Evolutionary conservation across 495 filamentous ascomycete genomes (phyloP), one percentile per base, ranked within the genome.

Genomic region (Bathelium albidoporum): DNA sequence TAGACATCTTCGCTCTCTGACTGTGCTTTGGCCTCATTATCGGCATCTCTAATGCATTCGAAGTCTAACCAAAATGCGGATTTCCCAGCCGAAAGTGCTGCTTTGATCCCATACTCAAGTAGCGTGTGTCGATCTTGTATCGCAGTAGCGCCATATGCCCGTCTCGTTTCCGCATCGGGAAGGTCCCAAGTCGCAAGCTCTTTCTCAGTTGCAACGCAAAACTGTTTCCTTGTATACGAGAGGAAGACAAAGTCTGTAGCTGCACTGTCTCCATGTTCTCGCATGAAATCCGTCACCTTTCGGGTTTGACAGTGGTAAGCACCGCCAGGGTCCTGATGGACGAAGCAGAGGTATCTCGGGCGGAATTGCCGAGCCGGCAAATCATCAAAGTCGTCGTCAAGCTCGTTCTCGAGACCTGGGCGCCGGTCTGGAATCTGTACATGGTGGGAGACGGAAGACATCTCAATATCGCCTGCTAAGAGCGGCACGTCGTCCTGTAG

Each of bases 111-210:
- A 49, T 62, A 32, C 4, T 64, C 63, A 68, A 62, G 24, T 66
- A 70, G 28, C 41, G 59, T 32, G 45, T 52, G 0, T 44, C 66
- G n/a, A 77, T 44, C 76, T 74, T 77, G 55, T 69, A 78, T 2
- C 74, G 75, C 9, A 26, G 39, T 10, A 73, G 65, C 41, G 61
- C 74, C 12, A 68, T 72, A 53, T 62, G 70, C 49, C 66, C 65
- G 29, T 72, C 68, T 16, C 72, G 72, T 22, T 41, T 62, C 39
- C 70, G 73, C 64, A 10, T 69, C 29, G 60, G 68, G 64, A 9
- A 74, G 64, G 12, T 39, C 62, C 11, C 61, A 7, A 43, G 65
- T 26, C 11, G 72, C 62, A 10, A 20, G 20, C 24, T 68, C 64
- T n/a, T 65, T 41, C 34, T 39, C 34, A 0, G 60, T 62, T 32